phyloP scores from a whole-genome alignment of 2,329 filamentous ascomycete genomes.

The Alternaria postmessia region DNA sequence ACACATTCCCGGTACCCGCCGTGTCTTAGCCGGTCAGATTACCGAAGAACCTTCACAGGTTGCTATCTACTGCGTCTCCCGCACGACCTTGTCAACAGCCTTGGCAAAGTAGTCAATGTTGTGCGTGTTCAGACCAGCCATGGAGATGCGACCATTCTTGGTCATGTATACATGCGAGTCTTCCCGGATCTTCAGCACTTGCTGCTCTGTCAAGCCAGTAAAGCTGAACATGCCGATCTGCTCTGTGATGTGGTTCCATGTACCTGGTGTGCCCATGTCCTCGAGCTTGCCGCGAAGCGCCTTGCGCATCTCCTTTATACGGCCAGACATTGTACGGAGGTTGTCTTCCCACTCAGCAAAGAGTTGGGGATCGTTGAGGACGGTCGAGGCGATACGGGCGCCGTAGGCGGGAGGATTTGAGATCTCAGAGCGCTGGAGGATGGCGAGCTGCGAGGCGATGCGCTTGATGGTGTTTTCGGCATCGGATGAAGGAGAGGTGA shows the following conservation, averaged over 20 bases:
- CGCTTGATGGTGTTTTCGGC: constrained; percentile 67
- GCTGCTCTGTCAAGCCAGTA: constrained; percentile 77
- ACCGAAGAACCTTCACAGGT: not conserved
- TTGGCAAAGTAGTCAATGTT: constrained; percentile 95
- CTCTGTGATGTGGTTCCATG: constrained; percentile 96
- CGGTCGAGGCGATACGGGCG: constrained; percentile 82
- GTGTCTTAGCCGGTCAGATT: not conserved
- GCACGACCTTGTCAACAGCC: constrained; percentile 85
- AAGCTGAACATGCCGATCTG: constrained; percentile 99
- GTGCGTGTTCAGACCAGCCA: constrained; percentile 93
- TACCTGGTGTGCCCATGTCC: constrained; percentile 82
- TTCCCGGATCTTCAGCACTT: constrained; percentile 74
- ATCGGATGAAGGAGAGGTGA: constrained; percentile 75
- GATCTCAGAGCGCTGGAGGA: constrained; percentile 96
- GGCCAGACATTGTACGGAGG: constrained; percentile 89
- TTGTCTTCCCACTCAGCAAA: constrained; percentile 95
- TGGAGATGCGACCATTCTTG: constrained; percentile 97
- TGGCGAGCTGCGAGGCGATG: constrained; percentile 86
- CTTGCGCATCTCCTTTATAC: constrained; percentile 91
- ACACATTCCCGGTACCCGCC: not conserved
- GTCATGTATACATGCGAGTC: constrained; percentile 87
- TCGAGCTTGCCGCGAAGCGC: constrained; percentile 82
- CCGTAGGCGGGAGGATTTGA: constrained; percentile 96
- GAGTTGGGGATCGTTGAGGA: constrained; percentile 82
- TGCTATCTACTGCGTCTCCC: constrained; percentile 55